These are phyloP conservation scores for Lithohypha guttulata DNA, from an alignment of 2,329 filamentous ascomycete genomes.

Conservation along the genomic window DNA sequence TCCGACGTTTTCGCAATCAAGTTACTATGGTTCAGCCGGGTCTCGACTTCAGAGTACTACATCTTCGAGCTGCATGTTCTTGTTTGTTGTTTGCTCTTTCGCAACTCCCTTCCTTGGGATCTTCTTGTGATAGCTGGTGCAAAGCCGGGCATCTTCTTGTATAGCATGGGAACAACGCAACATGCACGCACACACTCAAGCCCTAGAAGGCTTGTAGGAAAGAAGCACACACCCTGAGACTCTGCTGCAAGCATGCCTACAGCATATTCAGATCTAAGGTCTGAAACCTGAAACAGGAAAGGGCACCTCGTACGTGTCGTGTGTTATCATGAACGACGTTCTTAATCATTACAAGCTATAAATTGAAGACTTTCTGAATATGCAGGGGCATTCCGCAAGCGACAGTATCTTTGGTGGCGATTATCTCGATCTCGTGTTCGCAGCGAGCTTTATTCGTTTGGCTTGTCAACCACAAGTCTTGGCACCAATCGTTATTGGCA, in stretches of 20 bases:
- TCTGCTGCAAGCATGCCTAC: neutral
- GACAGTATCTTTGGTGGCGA: no score
- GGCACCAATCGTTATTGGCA: neutral
- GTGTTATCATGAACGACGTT: no score
- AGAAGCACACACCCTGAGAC: neutral
- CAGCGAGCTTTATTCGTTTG: no score
- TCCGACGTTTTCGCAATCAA: neutral
- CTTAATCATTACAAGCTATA: no score
- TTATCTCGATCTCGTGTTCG: no score
- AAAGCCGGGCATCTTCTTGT: neutral
- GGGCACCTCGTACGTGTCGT: neutral
- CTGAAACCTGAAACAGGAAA: neutral
- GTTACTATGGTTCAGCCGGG: neutral
- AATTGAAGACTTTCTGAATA: no score
- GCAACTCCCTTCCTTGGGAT: no score
- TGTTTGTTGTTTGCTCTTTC: neutral
- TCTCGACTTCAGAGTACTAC: no score
- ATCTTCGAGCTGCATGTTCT: neutral
- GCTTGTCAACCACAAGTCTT: neutral
- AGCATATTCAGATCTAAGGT: neutral
- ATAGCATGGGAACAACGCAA: neutral
- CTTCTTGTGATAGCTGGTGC: neutral
- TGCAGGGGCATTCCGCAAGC: no score
- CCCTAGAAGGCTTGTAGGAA: neutral
- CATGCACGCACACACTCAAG: neutral